Percentiles rank a stretch among this genome's conserved stretches.
These are phyloP conservation scores for Citrullus mucosospermus DNA, from an alignment of 306 rosid species.

Conservation along the genomic window DNA sequence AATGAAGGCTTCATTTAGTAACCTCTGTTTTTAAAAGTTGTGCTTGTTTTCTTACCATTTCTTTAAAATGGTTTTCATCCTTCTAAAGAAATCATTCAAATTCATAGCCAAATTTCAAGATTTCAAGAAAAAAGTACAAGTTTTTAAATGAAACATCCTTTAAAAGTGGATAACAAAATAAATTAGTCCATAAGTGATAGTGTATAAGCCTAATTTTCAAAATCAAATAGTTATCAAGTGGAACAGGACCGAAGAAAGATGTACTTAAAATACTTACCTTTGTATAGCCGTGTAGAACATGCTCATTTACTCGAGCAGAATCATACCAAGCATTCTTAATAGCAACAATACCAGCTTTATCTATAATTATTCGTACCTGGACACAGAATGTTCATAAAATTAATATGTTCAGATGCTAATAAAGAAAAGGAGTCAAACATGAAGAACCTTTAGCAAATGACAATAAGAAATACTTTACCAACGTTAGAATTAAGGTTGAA, in stretches of 20 bases:
- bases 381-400: background rate
- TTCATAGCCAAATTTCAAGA: background rate
- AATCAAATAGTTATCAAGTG: too few species aligned
- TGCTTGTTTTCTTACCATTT: background rate
- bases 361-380: slow-evolving; percentile 63
- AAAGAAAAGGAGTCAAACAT: background rate
- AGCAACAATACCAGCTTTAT: slow-evolving; percentile 61
- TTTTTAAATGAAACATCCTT: too few species aligned
- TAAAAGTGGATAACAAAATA: background rate
- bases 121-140: background rate
- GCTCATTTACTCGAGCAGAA: slow-evolving; percentile 45
- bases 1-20: background rate
- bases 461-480: slow-evolving; percentile 31
- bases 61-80: background rate
- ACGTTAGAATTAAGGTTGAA: slow-evolving; percentile 41
- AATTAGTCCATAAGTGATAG: too few species aligned
- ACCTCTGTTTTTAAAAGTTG: background rate
- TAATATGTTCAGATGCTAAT: background rate
- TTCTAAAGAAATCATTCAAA: too few species aligned
- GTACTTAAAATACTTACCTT: slow-evolving; percentile 32
- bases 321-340: slow-evolving; percentile 80
- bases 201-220: background rate
- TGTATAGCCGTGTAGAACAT: slow-evolving; percentile 62
- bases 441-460: background rate
- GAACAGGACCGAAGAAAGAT: background rate